Base-by-base conservation (phyloP, 768 basidiomycete species). In the Suillus alpinus region DNA sequence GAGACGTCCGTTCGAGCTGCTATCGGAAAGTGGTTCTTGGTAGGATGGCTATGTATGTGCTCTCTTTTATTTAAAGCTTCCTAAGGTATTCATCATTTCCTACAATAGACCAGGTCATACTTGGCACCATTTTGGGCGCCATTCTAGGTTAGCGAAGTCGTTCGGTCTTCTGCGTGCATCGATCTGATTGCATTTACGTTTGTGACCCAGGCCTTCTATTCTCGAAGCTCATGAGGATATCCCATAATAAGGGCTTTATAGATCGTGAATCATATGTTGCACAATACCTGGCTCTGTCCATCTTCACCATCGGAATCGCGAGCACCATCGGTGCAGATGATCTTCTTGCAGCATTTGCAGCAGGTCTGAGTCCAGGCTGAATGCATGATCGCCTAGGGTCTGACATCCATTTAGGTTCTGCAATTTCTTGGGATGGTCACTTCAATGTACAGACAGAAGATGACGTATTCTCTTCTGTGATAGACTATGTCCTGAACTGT, bases 351-450 rank as follows among this genome's bases (percentile, higher is more conserved):
- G 86, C 92, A 0, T 98, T 97, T 69, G 89, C 91, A 55, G 87
- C 87, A 67, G 90, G 90, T 86, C 47, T 31, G 77, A 58, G 29
- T 13, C n/a, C 13, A 37, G 53, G 37, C 10, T 32, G 7, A 13
- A 39, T 26, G n/a, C 41, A 6, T 59, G 23, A 3, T 12, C 9
- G 9, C 59, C 32, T 57, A 20, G n/a, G 16, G 57, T 52, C 60
- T 59, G 37, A n/a, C 51, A n/a, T 56, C 39, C 71, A 70, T 47
- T 71, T 74, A 87, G 95, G 95, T 3, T 86, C 82, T 57, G 92
- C 95, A 1, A 89, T 98, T 64, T 92, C 92, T 7, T 95, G 92
- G 94, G 94, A 96, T 72, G 91, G 86, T 3, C 80, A 92, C 65
- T 91, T 91, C 76, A 89, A 91, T 66, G 75, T 76, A 20, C 87